These are phyloP conservation scores for Pleurotus tuoliensis DNA, from an alignment of 768 basidiomycete species.

Conservation along the genomic window DNA sequence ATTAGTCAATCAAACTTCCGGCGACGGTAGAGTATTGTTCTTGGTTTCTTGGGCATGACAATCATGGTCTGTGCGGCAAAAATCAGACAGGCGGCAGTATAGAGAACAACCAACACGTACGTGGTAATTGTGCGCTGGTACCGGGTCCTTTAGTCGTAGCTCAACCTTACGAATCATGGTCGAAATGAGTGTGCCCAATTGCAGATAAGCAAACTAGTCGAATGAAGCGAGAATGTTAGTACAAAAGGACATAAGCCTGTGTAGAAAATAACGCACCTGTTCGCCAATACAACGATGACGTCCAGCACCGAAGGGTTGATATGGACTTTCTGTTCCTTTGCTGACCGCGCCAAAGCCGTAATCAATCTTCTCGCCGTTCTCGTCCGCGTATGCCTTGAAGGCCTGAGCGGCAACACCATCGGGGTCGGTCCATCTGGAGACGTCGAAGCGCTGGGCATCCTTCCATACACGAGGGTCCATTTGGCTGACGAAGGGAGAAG, in stretches of 20 bases:
- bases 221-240: not conserved
- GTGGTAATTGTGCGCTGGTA: constrained; percentile 89
- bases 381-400: constrained; percentile 69
- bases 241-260: not conserved
- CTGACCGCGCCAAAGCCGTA: constrained; percentile 94
- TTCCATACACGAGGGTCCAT: constrained; percentile 84
- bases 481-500: constrained; percentile 85
- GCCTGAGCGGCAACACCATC: constrained; percentile 81
- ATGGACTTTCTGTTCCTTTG: constrained; percentile 94
- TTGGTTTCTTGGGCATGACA: constrained; percentile 75
- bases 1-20: constrained; percentile 45
- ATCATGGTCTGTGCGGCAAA: constrained; percentile 76
- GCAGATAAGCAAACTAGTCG: constrained; percentile 85
- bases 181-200: constrained; percentile 79
- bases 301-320: constrained; percentile 97
- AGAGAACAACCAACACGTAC: constrained; percentile 41
- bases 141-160: constrained; percentile 56
- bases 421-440: constrained; percentile 80
- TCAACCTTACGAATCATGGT: constrained; percentile 77
- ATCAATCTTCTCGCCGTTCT: constrained; percentile 85
- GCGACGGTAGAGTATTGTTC: constrained; percentile 62
- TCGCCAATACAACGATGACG: constrained; percentile 94
- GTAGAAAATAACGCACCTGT: constrained; percentile 42
- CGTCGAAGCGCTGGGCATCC: constrained; percentile 69
- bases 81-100: not conserved